Evolutionary conservation across 768 basidiomycete species (phyloP), one percentile per base, ranked within the genome.

Genomic region (Trametes elegans): DNA sequence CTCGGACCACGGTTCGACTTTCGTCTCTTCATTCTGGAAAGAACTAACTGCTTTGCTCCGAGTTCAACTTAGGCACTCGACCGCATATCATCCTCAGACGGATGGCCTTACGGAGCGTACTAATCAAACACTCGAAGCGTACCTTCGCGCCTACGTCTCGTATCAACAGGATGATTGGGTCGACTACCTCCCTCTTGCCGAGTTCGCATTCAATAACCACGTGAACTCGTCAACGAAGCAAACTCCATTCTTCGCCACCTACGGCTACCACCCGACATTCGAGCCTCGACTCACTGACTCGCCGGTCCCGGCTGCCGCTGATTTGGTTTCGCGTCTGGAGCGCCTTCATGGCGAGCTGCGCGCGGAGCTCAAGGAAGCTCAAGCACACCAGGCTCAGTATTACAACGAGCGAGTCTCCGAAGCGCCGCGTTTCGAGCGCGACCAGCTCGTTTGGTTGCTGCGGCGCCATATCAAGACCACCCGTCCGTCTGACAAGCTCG

Each of bases 401-500:
- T 71, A 69, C 58, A 58, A 76, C 55, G 39, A 56, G 21, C 58
- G 64, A 8, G 58, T 56, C 21, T 34, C 63, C 0, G 63, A 67
- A 3, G 53, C 62, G 0, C 74, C 73, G 0, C 31, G 63, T 7
- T 69, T 69, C 53, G 19, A 70, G 35, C 62, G 58, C 8, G 74
- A 63, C 41, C 63, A 74, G n/a, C 59, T 68, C 9, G 73, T 77
- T 14, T 77, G 73, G 73, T 58, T 39, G 10, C 38, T 39, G 2
- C 38, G 38, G 3, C 38, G 38, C 38, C 14, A 39, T 10, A 39
- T 39, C 60, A 66, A 65, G 19, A 76, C 75, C 7, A 73, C 67
- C 14, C 64, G 73, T 13, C 75, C 75, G 2, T 71, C 73, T 3
- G 47, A 63, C 29, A 78, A 78, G 58, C 73, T 79, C 32, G 48